Evolutionary conservation across 2,329 filamentous ascomycete species (phyloP).

Genomic region (Chaetomiaceae sp.): DNA sequence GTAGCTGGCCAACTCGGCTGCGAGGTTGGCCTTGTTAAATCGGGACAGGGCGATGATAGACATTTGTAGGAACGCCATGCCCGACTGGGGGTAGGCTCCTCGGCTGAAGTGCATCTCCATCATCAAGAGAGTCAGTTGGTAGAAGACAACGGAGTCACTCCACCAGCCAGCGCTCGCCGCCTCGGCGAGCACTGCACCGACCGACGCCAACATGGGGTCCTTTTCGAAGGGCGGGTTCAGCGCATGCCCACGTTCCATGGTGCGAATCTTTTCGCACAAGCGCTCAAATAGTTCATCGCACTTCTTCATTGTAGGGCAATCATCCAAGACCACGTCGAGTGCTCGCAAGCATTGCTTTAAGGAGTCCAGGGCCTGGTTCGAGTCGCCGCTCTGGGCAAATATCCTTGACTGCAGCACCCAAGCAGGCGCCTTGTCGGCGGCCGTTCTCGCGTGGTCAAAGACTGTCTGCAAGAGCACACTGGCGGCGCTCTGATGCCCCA

Average conservation of each 20-base stretch:
- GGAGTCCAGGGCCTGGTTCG: constrained; percentile 61
- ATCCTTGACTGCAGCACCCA: constrained; percentile 81
- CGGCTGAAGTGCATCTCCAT: constrained; percentile 59
- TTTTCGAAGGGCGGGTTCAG: constrained; percentile 40
- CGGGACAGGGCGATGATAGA: constrained; percentile 63
- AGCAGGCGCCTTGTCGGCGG: constrained; percentile 77
- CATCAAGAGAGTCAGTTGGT: constrained; percentile 64
- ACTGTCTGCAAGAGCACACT: constrained; percentile 65
- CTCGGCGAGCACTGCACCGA: constrained; percentile 68
- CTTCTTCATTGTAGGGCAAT: constrained; percentile 65
- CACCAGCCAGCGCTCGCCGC: constrained; percentile 68
- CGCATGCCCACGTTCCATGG: constrained; percentile 48
- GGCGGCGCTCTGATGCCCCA: constrained; percentile 66
- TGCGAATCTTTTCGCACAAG: constrained; percentile 56
- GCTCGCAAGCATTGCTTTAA: constrained; percentile 68
- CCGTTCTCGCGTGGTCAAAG: constrained; percentile 63
- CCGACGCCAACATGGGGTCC: constrained; percentile 54
- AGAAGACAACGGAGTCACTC: constrained; percentile 68
- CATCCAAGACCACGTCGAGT: constrained; percentile 62
- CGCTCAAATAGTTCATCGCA: constrained; percentile 72
- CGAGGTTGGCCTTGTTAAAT: constrained; percentile 67
- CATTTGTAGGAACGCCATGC: constrained; percentile 63
- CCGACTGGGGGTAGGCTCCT: constrained; percentile 66
- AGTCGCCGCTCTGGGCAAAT: constrained; percentile 68
- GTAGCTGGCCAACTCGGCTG: constrained; percentile 59